These are phyloP conservation scores for Eucalyptus pauciflora DNA, from an alignment of 345 rosid genomes.

Conservation along the genomic window DNA sequence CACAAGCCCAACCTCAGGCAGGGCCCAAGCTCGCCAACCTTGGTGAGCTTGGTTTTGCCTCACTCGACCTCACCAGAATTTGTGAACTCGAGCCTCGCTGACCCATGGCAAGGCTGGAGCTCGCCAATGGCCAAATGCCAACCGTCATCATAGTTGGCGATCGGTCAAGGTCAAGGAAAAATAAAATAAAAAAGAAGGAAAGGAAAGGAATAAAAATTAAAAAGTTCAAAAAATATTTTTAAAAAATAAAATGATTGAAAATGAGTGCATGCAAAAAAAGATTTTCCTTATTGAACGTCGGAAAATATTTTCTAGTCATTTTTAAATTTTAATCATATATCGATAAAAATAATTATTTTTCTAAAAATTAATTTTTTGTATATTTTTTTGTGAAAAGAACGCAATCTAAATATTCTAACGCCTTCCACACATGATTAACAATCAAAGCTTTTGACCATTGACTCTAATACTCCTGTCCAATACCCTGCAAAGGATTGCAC, in stretches of 20 bases:
- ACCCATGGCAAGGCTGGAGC: no score
- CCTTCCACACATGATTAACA: background rate
- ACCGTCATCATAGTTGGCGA: accelerated
- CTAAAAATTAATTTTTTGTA: accelerated
- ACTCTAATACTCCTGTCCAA: background rate
- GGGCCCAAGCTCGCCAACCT: no score
- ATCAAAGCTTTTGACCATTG: background rate
- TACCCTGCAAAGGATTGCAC: background rate
- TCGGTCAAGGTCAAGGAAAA: no score
- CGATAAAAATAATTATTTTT: no score
- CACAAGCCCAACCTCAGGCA: accelerated
- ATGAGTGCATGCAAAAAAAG: accelerated
- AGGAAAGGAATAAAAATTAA: no score
- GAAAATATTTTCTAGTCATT: no score
- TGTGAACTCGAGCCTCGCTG: accelerated
- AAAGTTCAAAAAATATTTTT: accelerated
- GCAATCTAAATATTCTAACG: no score
- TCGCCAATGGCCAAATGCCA: accelerated
- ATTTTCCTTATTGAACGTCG: accelerated
- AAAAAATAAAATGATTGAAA: no score
- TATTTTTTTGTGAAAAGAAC: accelerated
- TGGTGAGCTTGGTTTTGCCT: accelerated
- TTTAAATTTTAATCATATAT: accelerated
- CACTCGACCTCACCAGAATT: accelerated
- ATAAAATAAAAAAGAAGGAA: no score